A percentile compares a stretch with the other conserved stretches of the same genome.
Conservation (phyloP, 371 early-diverging fungal genomes). For the Actinomortierella wolfii region DNA sequence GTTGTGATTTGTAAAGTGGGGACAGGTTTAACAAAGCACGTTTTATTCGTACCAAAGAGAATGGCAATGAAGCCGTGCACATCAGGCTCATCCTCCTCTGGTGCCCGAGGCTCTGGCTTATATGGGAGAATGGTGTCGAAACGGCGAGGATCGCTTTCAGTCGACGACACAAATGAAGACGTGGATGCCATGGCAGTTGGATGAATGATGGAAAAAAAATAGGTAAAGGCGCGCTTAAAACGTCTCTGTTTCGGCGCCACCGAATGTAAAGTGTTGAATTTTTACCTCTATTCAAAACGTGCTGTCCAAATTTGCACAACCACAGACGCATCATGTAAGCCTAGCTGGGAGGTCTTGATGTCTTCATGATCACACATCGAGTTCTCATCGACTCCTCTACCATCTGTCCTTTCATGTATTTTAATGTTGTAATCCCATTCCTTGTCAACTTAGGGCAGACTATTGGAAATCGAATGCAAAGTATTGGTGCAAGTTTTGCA, state of each 20-base stretch:
- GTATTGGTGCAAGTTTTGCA: slow-evolving; percentile 78
- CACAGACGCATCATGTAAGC: too few relatives aligned
- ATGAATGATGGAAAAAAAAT: slow-evolving; percentile 1
- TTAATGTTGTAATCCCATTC: too few relatives aligned
- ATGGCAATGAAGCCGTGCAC: slow-evolving; percentile 40
- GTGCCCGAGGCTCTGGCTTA: slow-evolving; percentile 38
- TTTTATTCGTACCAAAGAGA: slow-evolving; percentile 10
- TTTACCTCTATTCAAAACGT: too few relatives aligned
- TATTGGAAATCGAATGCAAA: slow-evolving; percentile 78
- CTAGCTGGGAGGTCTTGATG: too few relatives aligned
- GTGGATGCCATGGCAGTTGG: background rate
- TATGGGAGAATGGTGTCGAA: slow-evolving; percentile 36
- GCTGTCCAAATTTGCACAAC: too few relatives aligned
- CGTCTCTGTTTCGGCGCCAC: background rate
- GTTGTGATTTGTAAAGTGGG: background rate
- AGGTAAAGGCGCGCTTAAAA: background rate
- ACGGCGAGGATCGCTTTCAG: slow-evolving; percentile 19
- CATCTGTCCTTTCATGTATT: too few relatives aligned
- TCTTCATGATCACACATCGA: too few relatives aligned
- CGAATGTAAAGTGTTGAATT: too few relatives aligned
- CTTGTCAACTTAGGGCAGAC: slow-evolving; percentile 81
- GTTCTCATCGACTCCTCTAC: too few relatives aligned
- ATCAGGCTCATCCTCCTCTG: slow-evolving; percentile 44
- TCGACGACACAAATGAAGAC: slow-evolving; percentile 1
- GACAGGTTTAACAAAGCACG: background rate